Evolutionary conservation across 2,329 filamentous ascomycete species (phyloP), one percentile per base, ranked within the genome.

Genomic region (Monilinia polystroma): DNA sequence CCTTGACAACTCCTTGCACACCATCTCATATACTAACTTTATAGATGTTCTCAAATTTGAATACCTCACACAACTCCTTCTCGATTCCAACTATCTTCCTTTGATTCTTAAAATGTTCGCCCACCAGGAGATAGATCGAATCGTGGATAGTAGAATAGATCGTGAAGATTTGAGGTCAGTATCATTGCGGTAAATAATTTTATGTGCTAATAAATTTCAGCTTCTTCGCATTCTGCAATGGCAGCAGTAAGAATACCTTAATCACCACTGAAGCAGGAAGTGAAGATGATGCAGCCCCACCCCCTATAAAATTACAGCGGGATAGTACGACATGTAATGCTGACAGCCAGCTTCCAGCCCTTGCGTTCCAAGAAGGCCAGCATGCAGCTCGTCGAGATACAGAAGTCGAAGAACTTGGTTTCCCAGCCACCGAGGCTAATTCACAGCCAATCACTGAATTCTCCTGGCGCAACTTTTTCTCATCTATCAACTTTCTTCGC

Each of bases 41-140:
- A 6, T 58, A 96, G 92, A 99, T 76, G 86, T 98, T 38, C 81
- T 99, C 71, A 97, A 97, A 76, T 97, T 95, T 72, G 95, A 99
- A 79, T 98, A 97, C 75, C 81, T 99, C 75, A 94, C 93, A 0
- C 95, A 99, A 75, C 84, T 99, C 3, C 81, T 99, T 14, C 84
- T 99, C 38, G 95, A 99, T 78, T 95, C 92, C 4, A 98, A 97
- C 77, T 99, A 97, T 77, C 84, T 99, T 8, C 94, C 94, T 0
- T 82, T 99, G 41, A 90, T 97, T 32, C 81, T 99, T 43, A 98
- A 98, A 79, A 86, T 97, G 59, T 93, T 97, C 77, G 93, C 94
- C 60, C 89, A 97, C 75, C 93, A 97, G 77, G 96, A 99, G 70
- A 88, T 97, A 47, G 94, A 97, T 72, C 90, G 92, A 75, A 87